Evolutionary conservation across 73 alveolate species (phyloP), one percentile per base, ranked within the genome.

Genomic region (Tetrahymena borealis): DNA sequence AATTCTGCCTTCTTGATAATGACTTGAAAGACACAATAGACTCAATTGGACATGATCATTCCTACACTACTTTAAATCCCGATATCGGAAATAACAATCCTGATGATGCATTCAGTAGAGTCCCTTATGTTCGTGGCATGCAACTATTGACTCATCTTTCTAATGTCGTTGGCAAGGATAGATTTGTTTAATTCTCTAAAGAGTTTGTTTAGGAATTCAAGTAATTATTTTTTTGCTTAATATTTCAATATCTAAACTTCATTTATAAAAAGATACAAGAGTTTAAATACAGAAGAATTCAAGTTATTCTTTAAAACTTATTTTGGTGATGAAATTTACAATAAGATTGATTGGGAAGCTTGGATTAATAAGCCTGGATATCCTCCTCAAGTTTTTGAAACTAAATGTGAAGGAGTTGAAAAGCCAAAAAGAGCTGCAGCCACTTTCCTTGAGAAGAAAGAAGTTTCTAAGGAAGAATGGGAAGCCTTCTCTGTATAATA

Each of bases 61-160:
- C 93, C 40, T 95, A 94, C 85, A 93, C 97, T 78, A 90, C 90
- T 78, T 94, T 95, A 79, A 90, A 94, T 90, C 97, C 97, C 2
- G 93, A 94, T 78, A 94, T 92, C 31, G 94, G 91, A 33, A 90
- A 91, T 28, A 78, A 77, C 16, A 95, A 95, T 90, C 96, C 98
- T 9, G 98, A 95, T 91, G 98, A 95, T 91, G 94, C 97, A 24
- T 94, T 95, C 38, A 94, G 94, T 90, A 28, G 36, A 60, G 85
- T 60, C 28, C 85, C 85, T 20, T 18, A 60, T 20, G 7, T 60
- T 1, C n/a, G 85, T 24, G 85, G 85, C 20, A n/a, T 60, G 37
- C 15, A 60, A 20, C 15, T 60, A 13, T 28, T 60, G 13, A 60
- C 85, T 18, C 85, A 60, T 28, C 85, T 60, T 60, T 60, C 7